Conservation (phyloP, 306 rosid species). For the Citrullus mucosospermus region DNA sequence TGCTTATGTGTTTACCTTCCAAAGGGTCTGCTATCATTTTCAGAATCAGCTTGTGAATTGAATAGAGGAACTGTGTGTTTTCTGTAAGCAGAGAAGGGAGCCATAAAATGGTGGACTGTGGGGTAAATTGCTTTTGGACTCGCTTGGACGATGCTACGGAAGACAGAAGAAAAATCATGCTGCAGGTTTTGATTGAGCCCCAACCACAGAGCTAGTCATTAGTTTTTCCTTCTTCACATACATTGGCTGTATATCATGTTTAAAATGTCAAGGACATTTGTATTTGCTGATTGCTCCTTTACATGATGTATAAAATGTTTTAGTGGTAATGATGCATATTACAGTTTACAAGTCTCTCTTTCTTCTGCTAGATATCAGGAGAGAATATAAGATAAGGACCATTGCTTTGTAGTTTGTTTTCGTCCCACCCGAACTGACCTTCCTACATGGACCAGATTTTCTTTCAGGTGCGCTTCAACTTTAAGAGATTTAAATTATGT, state of each 20-base stretch:
- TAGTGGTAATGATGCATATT: neutral
- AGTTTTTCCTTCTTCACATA: conserved; percentile 2
- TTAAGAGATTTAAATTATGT: neutral
- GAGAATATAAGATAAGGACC: neutral
- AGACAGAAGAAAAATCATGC: neutral
- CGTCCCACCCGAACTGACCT: neutral
- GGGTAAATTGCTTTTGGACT: neutral
- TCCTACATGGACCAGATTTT: neutral
- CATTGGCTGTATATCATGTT: conserved; percentile 3
- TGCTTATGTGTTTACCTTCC: neutral
- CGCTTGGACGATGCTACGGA: neutral
- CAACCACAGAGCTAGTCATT: neutral
- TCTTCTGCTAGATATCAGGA: neutral
- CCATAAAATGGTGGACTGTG: neutral
- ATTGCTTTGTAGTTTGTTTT: neutral
- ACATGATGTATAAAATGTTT: neutral
- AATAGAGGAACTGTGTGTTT: neutral
- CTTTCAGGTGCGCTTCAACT: neutral
- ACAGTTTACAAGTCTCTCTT: neutral
- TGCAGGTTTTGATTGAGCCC: neutral
- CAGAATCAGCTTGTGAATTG: neutral
- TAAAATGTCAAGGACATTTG: neutral
- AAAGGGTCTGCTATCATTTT: neutral
- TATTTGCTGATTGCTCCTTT: neutral
- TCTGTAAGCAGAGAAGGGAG: neutral